phyloP scores from a whole-genome alignment of 2,329 filamentous ascomycete genomes.

The Fusarium sulawesiense region DNA sequence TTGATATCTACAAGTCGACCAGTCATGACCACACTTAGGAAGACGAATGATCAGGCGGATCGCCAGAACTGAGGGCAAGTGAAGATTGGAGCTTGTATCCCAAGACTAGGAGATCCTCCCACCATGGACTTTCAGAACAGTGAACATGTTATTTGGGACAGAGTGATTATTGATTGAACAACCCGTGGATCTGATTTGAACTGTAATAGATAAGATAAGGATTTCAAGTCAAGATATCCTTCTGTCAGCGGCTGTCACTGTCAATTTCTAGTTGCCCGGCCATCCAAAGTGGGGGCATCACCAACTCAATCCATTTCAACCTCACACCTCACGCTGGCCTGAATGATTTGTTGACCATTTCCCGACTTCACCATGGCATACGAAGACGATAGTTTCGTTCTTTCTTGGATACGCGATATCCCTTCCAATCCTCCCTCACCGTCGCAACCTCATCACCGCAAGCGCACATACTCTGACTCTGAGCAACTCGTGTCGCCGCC shows the following conservation, averaged over 20 bases:
- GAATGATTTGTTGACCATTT: too few relatives aligned
- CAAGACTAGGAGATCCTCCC: too few relatives aligned
- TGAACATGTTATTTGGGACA: not conserved
- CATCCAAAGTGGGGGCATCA: not conserved
- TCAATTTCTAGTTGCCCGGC: not conserved
- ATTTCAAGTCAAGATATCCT: rapidly evolving
- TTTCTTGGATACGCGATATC: not conserved
- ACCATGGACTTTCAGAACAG: not conserved
- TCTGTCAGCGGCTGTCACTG: not conserved
- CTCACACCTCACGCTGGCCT: not conserved
- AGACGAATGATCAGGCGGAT: too few relatives aligned
- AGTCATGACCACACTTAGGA: rapidly evolving
- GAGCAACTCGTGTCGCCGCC: not conserved
- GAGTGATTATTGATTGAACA: not conserved
- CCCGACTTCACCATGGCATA: not conserved
- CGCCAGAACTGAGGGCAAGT: rapidly evolving
- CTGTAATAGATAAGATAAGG: not conserved
- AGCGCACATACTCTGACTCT: not conserved
- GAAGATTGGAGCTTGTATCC: not conserved
- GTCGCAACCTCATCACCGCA: not conserved
- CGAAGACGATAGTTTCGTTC: rapidly evolving
- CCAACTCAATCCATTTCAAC: not conserved
- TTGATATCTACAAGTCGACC: rapidly evolving
- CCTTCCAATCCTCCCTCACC: not conserved
- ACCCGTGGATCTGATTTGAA: not conserved